Percentiles rank a stretch among this genome's conserved stretches.
Evolutionary conservation across 2,329 filamentous ascomycete genomes (phyloP).

Genomic region (Biscogniauxia marginata): DNA sequence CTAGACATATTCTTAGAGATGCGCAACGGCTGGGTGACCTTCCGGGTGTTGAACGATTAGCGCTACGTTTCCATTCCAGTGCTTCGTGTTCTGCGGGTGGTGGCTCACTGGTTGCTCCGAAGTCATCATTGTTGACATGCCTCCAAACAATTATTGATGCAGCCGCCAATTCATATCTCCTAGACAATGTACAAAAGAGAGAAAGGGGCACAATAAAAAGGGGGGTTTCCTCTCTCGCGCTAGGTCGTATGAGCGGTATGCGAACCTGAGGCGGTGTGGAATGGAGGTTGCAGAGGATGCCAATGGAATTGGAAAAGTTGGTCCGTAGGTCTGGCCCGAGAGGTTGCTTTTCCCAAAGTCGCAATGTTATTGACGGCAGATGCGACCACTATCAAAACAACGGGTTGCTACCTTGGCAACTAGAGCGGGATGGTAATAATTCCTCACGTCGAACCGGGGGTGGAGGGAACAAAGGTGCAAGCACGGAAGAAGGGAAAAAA

Average conservation of each 20-base stretch:
- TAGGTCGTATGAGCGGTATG: neutral
- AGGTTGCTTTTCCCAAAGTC: neutral
- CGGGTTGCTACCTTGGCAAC: neutral
- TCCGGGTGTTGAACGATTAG: constrained; percentile 5
- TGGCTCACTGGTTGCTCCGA: constrained; percentile 31
- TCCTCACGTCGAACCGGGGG: neutral
- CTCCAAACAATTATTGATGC: constrained; percentile 21
- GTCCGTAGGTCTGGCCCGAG: neutral
- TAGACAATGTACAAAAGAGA: constrained; percentile 12
- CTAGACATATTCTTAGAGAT: constrained; percentile 68
- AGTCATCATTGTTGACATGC: constrained; percentile 26
- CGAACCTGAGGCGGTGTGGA: neutral
- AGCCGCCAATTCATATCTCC: constrained; percentile 26
- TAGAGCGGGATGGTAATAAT: neutral
- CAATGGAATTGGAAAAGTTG: neutral
- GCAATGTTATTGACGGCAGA: neutral
- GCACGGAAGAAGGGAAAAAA: too few relatives aligned
- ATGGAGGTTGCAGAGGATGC: neutral
- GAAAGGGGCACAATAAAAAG: constrained; percentile 4
- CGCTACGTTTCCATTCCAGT: neutral
- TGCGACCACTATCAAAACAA: neutral
- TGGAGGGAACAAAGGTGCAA: too few relatives aligned
- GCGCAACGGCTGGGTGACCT: constrained; percentile 64
- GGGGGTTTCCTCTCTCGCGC: neutral
- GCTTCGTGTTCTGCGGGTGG: neutral